Evolutionary conservation across 345 rosid species (phyloP).

Genomic region (Linum tenue): DNA sequence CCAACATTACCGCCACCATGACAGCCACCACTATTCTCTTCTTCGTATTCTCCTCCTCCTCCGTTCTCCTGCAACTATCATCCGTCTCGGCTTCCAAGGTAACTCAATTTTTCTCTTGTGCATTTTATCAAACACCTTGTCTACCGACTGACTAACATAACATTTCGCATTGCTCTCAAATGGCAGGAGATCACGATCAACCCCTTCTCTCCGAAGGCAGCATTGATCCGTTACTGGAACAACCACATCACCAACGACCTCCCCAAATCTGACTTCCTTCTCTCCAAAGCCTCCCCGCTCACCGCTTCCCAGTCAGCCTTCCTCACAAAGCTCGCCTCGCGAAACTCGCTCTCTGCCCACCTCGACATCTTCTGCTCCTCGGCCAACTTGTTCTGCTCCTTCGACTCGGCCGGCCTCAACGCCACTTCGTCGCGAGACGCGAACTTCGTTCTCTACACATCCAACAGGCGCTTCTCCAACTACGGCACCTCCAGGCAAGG

Average conservation of each 20-base stretch:
- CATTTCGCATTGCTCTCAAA: too few relatives aligned
- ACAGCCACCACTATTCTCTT: too few relatives aligned
- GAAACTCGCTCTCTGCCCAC: conserved; percentile 19
- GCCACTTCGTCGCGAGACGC: conserved; percentile 3
- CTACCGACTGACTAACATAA: too few relatives aligned
- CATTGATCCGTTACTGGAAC: conserved; percentile 25
- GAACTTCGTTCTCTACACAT: conserved; percentile 17
- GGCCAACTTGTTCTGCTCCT: conserved; percentile 21
- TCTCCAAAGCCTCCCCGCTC: conserved; percentile 28
- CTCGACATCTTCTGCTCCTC: conserved; percentile 17
- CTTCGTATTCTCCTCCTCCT: too few relatives aligned
- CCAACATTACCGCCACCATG: too few relatives aligned
- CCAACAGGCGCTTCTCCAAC: conserved; percentile 19
- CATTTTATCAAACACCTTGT: too few relatives aligned
- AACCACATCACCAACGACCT: conserved; percentile 15
- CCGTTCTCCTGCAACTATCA: too few relatives aligned
- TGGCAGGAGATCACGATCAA: not conserved
- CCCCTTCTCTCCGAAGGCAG: conserved; percentile 23
- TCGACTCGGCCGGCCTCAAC: not conserved
- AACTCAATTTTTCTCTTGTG: too few relatives aligned
- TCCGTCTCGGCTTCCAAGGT: too few relatives aligned
- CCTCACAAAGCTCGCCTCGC: conserved; percentile 20
- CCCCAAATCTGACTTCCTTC: conserved; percentile 21
- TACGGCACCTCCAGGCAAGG: conserved; percentile 14
- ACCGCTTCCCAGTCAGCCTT: conserved; percentile 18